Conservation (phyloP, 148 eudicot genomes). For the Linanthus parryae region DNA sequence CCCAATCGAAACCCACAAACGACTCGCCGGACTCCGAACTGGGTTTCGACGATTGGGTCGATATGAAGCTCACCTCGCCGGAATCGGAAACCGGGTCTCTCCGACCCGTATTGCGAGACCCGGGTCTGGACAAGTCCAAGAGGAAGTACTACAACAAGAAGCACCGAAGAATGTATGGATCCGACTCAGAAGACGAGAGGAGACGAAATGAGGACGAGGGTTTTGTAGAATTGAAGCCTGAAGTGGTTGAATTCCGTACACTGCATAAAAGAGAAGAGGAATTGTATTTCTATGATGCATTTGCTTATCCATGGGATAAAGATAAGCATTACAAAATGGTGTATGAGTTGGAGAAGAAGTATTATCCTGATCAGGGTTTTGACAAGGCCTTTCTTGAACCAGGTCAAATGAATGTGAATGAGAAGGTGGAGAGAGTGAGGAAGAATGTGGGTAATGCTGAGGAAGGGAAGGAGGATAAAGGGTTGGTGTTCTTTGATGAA, state of each 20-base stretch:
- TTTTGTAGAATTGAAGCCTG: constrained; percentile 70
- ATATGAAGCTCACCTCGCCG: constrained; percentile 46
- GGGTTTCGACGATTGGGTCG: constrained; percentile 80
- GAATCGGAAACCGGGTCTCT: constrained; percentile 8
- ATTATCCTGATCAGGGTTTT: constrained; percentile 82
- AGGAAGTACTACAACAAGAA: constrained; percentile 81
- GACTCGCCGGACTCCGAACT: constrained; percentile 32
- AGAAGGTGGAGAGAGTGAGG: no score
- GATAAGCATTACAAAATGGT: constrained; percentile 98
- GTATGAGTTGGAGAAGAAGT: constrained; percentile 97
- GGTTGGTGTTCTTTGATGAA: no score
- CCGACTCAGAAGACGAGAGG: constrained; percentile 73
- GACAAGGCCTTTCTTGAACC: constrained; percentile 92
- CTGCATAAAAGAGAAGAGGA: constrained; percentile 86
- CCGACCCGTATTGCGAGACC: background rate
- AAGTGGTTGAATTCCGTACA: constrained; percentile 77
- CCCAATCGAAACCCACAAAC: constrained; percentile 21
- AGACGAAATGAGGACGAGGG: constrained; percentile 27
- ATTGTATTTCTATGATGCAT: constrained; percentile 77
- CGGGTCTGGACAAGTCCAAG: constrained; percentile 62
- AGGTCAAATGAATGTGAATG: constrained; percentile 32
- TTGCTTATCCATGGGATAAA: constrained; percentile 95
- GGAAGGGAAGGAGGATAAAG: constrained; percentile 29
- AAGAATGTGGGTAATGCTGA: constrained; percentile 14
- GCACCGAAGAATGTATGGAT: constrained; percentile 76